These are phyloP conservation scores for Flaveria ramosissima DNA, from an alignment of 129 eudicot species.

Conservation along the genomic window DNA sequence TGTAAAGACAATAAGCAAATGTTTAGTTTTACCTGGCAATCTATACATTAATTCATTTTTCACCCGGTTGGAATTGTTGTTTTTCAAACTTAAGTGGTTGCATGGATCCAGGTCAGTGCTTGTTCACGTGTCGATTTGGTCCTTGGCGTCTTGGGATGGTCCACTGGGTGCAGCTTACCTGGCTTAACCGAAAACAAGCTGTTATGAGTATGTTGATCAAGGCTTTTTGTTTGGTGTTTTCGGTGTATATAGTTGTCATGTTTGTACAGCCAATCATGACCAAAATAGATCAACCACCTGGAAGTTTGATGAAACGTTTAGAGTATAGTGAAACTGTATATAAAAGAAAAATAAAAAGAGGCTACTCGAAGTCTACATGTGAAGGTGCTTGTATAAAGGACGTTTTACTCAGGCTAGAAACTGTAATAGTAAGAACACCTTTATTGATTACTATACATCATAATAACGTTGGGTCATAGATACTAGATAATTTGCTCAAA, in stretches of 20 bases:
- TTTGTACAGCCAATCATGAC: conserved; percentile 9
- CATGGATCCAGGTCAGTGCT: conserved; percentile 53
- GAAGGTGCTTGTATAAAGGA: conserved; percentile 18
- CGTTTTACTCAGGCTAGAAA: no score
- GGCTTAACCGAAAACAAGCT: conserved; percentile 45
- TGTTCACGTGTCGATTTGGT: conserved; percentile 75
- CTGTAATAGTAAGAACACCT: no score
- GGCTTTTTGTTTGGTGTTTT: conserved; percentile 22
- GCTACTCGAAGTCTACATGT: conserved; percentile 25
- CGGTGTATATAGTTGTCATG: conserved; percentile 3
- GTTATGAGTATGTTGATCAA: conserved; percentile 54
- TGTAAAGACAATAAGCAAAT: background rate
- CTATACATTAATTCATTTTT: background rate
- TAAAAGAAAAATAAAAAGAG: conserved; percentile 16
- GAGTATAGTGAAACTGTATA: conserved; percentile 35
- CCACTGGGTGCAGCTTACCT: conserved; percentile 90
- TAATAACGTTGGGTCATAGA: no score
- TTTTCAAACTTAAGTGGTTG: background rate
- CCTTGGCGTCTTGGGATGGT: conserved; percentile 89
- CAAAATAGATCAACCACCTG: conserved; percentile 19
- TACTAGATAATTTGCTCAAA: no score
- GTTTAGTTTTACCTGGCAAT: background rate
- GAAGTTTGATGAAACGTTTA: conserved; percentile 30
- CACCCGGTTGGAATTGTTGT: background rate
- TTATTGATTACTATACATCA: no score